Conservation (phyloP, 176 grass and related monocot genomes). For the Poa pratensis region DNA sequence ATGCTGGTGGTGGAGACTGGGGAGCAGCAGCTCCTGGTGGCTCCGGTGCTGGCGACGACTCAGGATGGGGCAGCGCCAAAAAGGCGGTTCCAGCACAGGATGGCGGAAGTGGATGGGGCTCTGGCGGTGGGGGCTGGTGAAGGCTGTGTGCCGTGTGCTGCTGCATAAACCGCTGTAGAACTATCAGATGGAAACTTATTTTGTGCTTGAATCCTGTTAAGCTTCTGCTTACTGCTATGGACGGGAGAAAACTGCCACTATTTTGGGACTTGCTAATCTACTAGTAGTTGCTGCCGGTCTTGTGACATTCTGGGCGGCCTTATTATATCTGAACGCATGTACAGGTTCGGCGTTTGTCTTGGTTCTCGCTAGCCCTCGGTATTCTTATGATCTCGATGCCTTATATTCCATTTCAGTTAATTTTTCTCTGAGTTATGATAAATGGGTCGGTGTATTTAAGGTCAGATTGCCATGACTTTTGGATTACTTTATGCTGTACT, state of each 20-base stretch:
- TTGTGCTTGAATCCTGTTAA: not conserved
- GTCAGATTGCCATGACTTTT: no score
- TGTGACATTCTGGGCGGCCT: slow-evolving; percentile 25
- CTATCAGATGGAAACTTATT: not conserved
- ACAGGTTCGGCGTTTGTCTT: not conserved
- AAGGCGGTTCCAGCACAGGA: slow-evolving; percentile 55
- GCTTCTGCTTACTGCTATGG: not conserved
- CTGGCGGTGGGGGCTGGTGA: slow-evolving; percentile 47
- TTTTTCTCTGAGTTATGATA: no score
- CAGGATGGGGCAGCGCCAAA: slow-evolving; percentile 51
- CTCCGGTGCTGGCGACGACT: slow-evolving; percentile 13
- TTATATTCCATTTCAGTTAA: not conserved
- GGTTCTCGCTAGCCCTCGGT: not conserved
- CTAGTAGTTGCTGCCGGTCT: not conserved
- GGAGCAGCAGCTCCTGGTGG: slow-evolving; percentile 16
- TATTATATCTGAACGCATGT: slow-evolving; percentile 37
- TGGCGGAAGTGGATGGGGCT: slow-evolving; percentile 50
- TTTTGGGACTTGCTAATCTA: not conserved
- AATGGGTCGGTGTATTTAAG: no score
- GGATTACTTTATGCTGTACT: no score
- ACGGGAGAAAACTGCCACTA: not conserved
- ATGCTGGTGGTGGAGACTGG: slow-evolving; percentile 32
- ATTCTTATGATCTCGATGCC: not conserved
- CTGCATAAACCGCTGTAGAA: not conserved
- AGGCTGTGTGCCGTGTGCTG: not conserved